A percentile compares a stretch with the other conserved stretches of the same genome.
These are phyloP conservation scores for Arabidopsis hybrid DNA, from an alignment of 441 rosid species.

Conservation along the genomic window DNA sequence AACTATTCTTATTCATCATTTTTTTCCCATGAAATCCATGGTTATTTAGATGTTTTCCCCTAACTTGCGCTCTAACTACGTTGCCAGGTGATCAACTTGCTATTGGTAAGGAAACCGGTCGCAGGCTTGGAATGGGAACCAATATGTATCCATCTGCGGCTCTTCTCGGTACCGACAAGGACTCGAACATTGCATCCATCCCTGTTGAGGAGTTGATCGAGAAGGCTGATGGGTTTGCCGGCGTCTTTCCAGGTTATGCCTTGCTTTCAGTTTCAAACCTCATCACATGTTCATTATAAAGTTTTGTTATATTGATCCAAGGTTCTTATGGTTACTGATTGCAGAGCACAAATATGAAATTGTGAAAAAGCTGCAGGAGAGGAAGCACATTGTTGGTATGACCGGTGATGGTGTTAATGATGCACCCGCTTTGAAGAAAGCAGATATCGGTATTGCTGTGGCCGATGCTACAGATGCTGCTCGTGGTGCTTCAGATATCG, in stretches of 20 bases:
- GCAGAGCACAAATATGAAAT: slow-evolving; percentile 52
- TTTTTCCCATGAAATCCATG: slow-evolving; percentile 11
- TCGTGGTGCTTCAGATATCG: slow-evolving; percentile 49
- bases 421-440: slow-evolving; percentile 50
- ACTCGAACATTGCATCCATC: slow-evolving; percentile 73
- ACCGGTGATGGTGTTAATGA: slow-evolving; percentile 52
- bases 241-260: slow-evolving; percentile 81
- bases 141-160: slow-evolving; percentile 97
- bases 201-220: slow-evolving; percentile 93
- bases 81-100: slow-evolving; percentile 51
- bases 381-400: slow-evolving; percentile 51
- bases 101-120: slow-evolving; percentile 96
- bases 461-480: slow-evolving; percentile 53
- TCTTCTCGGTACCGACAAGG: slow-evolving; percentile 83
- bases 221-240: slow-evolving; percentile 96
- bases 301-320: slow-evolving; percentile 32
- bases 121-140: slow-evolving; percentile 99
- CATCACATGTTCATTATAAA: slow-evolving; percentile 21
- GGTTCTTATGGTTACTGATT: slow-evolving; percentile 36
- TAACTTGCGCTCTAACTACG: slow-evolving; percentile 18
- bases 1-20: slow-evolving; percentile 20
- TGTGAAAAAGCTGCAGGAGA: slow-evolving; percentile 50
- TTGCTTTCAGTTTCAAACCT: slow-evolving; percentile 21
- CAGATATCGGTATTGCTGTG: slow-evolving; percentile 52
- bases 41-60: slow-evolving; percentile 19